Conservation (phyloP, 192 early-diverging fungal species). For the Entomortierella lignicola region DNA sequence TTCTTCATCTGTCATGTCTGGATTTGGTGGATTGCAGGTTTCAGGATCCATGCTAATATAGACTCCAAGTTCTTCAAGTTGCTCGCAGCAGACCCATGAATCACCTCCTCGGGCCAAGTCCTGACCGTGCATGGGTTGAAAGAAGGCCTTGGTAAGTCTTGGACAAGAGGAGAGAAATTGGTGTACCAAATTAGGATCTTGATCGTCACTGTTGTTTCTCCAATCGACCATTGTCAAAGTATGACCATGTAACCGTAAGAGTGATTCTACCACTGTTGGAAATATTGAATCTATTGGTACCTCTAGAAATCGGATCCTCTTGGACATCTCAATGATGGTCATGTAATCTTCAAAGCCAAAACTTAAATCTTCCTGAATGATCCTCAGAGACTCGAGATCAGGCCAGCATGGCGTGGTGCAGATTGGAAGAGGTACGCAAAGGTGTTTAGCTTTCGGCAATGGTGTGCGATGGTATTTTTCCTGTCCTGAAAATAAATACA, state of each 20-base stretch:
- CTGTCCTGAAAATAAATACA: neutral
- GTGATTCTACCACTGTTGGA: neutral
- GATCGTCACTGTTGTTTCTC: neutral
- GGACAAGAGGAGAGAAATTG: neutral
- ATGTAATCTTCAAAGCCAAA: neutral
- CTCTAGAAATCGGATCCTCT: neutral
- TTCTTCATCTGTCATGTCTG: neutral
- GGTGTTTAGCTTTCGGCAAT: neutral
- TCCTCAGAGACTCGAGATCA: neutral
- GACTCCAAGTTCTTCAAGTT: neutral
- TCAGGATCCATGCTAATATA: neutral
- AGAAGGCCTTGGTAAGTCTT: neutral
- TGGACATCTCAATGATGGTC: neutral
- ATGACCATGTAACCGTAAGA: neutral
- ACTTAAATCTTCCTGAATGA: neutral
- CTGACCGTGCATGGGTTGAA: neutral
- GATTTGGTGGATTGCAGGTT: neutral
- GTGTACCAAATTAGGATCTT: neutral
- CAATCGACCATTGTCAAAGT: neutral
- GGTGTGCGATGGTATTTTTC: neutral
- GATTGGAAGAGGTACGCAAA: neutral
- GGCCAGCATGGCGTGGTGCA: slow-evolving; percentile 2
- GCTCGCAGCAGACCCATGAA: neutral
- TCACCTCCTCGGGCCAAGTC: neutral
- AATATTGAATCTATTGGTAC: neutral